phyloP scores from a whole-genome alignment of 139 green algal species.

The Tetraselmis chui region DNA sequence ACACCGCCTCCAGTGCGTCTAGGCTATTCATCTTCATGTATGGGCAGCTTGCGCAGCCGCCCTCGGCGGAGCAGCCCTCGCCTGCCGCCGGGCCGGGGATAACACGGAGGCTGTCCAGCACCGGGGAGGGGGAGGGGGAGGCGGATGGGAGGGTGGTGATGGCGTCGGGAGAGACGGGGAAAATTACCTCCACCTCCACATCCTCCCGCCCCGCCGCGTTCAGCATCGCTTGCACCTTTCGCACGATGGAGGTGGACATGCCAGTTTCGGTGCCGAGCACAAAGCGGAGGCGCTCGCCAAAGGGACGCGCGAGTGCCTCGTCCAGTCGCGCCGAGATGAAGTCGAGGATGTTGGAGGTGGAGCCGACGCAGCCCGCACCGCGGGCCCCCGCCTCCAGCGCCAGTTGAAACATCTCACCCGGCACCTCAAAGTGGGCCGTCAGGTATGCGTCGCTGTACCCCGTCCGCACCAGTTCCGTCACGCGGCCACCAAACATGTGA shows the following conservation, averaged over 20 bases:
- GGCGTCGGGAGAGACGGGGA: constrained; percentile 78
- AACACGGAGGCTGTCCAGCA: too few relatives aligned
- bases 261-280: constrained; percentile 95
- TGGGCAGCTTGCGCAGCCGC: constrained; percentile 92
- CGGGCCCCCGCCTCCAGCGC: constrained; percentile 76
- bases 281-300: constrained; percentile 73
- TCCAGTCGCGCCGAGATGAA: constrained; percentile 71
- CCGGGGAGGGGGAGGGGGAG: too few relatives aligned
- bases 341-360: constrained; percentile 94
- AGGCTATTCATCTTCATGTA: constrained; percentile 98
- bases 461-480: constrained; percentile 46
- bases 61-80: constrained; percentile 87
- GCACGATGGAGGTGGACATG: constrained; percentile 97
- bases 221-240: constrained; percentile 70
- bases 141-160: too few relatives aligned
- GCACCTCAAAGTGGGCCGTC: constrained; percentile 96
- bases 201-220: constrained; percentile 32
- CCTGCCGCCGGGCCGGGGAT: constrained; percentile 53
- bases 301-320: constrained; percentile 50
- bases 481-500: constrained; percentile 92
- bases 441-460: constrained; percentile 88
- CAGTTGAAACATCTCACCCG: constrained; percentile 89
- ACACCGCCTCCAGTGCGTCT: constrained; percentile 45
- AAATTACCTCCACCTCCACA: constrained; percentile 93
- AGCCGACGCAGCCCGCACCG: constrained; percentile 88